These are phyloP conservation scores for Aristolochia californica DNA, from an alignment of 164 flowering plant genomes.

Conservation along the genomic window DNA sequence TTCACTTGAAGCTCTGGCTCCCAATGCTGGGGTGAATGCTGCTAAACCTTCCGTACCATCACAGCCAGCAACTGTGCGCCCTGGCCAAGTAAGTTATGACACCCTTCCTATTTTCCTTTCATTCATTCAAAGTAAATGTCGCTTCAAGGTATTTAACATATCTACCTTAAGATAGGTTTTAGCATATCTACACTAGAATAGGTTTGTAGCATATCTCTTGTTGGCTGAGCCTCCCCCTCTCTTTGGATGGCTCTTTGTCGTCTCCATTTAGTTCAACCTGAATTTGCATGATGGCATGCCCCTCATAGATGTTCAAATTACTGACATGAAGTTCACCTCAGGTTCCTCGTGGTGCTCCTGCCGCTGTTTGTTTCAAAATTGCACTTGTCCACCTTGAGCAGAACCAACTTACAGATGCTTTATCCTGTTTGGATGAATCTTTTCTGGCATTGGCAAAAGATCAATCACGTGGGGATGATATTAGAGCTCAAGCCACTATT, in stretches of 20 bases:
- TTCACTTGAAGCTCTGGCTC: constrained; percentile 55
- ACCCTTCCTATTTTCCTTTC: background rate
- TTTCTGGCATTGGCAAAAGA: constrained; percentile 97
- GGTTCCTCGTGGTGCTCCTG: constrained; percentile 99
- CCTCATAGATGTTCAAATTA: background rate
- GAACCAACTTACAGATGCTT: constrained; percentile 93
- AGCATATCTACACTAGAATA: too few species aligned
- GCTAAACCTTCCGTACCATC: constrained; percentile 38
- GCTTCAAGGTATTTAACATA: too few species aligned
- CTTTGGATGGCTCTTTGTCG: too few species aligned
- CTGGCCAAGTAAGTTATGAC: constrained; percentile 64
- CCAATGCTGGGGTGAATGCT: constrained; percentile 21
- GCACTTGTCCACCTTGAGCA: constrained; percentile 95
- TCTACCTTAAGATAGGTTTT: too few species aligned
- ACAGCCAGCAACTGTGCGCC: constrained; percentile 71
- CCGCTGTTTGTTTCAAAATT: constrained; percentile 81
- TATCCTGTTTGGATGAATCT: constrained; percentile 96
- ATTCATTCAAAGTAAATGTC: background rate
- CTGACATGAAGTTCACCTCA: constrained; percentile 11
- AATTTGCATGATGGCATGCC: background rate
- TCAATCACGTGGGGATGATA: constrained; percentile 92
- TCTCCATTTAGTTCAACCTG: too few species aligned
- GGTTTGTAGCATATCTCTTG: too few species aligned
- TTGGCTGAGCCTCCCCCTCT: too few species aligned
- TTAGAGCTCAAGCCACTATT: constrained; percentile 95